phyloP scores from a whole-genome alignment of 257 asterid species.

The Penstemon barbatus region DNA sequence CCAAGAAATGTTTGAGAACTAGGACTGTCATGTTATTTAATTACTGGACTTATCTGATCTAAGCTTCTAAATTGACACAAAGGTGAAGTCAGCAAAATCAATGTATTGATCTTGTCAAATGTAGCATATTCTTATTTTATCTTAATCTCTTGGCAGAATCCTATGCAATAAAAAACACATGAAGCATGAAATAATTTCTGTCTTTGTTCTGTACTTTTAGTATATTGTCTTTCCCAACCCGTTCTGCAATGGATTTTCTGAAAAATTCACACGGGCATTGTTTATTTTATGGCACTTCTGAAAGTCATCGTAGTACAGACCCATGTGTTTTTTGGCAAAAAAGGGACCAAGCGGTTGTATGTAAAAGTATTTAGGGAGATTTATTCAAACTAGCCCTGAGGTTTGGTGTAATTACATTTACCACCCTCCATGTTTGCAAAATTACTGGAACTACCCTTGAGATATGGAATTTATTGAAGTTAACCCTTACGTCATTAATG shows the following conservation, averaged over 20 bases:
- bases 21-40: not conserved
- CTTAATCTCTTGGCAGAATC: slow-evolving; percentile 4
- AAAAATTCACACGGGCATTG: not conserved
- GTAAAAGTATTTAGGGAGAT: too few species aligned
- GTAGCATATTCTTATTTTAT: slow-evolving; percentile 1
- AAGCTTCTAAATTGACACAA: slow-evolving; percentile 14
- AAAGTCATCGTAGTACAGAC: slow-evolving; percentile 7
- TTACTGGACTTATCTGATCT: slow-evolving; percentile 13
- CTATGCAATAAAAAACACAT: not conserved
- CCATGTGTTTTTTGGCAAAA: not conserved
- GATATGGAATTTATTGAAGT: too few species aligned
- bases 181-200: not conserved
- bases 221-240: not conserved
- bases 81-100: slow-evolving; percentile 13
- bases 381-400: too few species aligned
- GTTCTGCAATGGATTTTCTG: not conserved
- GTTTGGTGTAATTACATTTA: too few species aligned
- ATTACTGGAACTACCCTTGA: too few species aligned
- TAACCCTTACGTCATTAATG: too few species aligned
- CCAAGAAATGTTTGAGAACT: too few species aligned
- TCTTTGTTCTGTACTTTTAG: slow-evolving; percentile 1
- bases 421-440: too few species aligned
- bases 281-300: slow-evolving; percentile 10
- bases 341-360: not conserved
- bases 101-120: slow-evolving; percentile 17